Base-by-base conservation (phyloP, 2,329 filamentous ascomycete species). In the Drechslera avenae region DNA sequence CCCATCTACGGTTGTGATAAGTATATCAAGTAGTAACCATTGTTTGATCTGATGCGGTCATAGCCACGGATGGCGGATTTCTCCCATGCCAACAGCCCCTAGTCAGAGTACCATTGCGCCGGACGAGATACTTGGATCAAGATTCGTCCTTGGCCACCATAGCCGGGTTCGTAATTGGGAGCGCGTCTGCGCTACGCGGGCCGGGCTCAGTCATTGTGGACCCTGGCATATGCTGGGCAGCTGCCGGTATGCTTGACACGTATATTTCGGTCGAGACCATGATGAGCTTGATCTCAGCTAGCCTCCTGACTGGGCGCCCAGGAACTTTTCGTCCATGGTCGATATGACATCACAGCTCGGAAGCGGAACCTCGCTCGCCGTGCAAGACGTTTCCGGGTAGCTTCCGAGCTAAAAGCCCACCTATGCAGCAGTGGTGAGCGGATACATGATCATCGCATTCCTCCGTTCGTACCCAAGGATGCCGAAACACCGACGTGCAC, bases 41-140 rank as follows among this genome's bases (percentile, higher is more conserved):
- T 39, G 28, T 41, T 36, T 26, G 33, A 30, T 8, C 26, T 13
- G 23, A 43, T 43, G 33, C 35, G 39, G 44, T 39, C 49, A 52
- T 43, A 43, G 28, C 32, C 33, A 14, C 49, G 44, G 49, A 33
- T 48, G 4, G 33, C 49, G 44, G 49, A 39, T 12, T 14, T 28
- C 43, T 21, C 4, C 34, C 44, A 42, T 43, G 10, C 28, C 49
- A 44, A 44, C 23, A 28, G 21, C 8, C 19, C 6, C 14, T 52
- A 42, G 33, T 10, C n/a, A 26, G 32, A 14, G 43, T 32, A 42
- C 33, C 43, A 30, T 8, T 26, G 18, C 19, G 10, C 34, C 44
- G 44, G 44, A 52, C 44, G 32, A 48, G 37, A 23, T 37, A 32
- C 8, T 21, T 18, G 18, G 19, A 48, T 4, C 30, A 19, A 33